phyloP scores from a whole-genome alignment of 2,329 filamentous ascomycete genomes.

The Apiospora aurea region DNA sequence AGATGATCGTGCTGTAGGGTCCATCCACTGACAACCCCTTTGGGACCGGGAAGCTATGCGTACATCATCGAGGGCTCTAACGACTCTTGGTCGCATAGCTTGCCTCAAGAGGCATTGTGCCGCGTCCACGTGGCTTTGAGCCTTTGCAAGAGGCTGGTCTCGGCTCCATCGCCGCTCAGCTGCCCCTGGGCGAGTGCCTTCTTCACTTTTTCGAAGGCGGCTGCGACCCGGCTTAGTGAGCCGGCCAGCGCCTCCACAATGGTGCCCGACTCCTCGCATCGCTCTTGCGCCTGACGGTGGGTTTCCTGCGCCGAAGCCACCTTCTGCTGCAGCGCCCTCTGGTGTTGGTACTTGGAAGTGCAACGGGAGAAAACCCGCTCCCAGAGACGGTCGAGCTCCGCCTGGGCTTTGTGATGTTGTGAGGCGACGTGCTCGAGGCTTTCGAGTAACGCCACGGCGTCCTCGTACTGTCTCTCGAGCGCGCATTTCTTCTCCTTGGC shows the following conservation, averaged over 20 bases:
- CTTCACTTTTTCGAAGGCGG: neutral
- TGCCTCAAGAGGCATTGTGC: neutral
- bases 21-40: neutral
- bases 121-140: constrained; percentile 1
- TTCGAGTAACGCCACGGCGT: neutral
- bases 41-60: neutral
- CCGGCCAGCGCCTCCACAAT: neutral
- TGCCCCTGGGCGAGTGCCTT: constrained; percentile 4
- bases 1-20: constrained; percentile 15
- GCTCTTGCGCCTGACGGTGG: neutral
- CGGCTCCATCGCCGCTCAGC: neutral
- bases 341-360: neutral
- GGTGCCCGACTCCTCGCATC: neutral
- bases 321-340: neutral
- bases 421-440: constrained; percentile 18
- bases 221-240: neutral
- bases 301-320: neutral
- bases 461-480: neutral
- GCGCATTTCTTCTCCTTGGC: constrained; percentile 22
- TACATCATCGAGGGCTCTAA: neutral
- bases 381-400: constrained; percentile 23
- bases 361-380: neutral
- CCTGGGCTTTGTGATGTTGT: constrained; percentile 3
- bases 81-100: neutral
- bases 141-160: constrained; percentile 10